Base-by-base conservation (phyloP, 768 basidiomycete genomes). In the Vararia minispora region DNA sequence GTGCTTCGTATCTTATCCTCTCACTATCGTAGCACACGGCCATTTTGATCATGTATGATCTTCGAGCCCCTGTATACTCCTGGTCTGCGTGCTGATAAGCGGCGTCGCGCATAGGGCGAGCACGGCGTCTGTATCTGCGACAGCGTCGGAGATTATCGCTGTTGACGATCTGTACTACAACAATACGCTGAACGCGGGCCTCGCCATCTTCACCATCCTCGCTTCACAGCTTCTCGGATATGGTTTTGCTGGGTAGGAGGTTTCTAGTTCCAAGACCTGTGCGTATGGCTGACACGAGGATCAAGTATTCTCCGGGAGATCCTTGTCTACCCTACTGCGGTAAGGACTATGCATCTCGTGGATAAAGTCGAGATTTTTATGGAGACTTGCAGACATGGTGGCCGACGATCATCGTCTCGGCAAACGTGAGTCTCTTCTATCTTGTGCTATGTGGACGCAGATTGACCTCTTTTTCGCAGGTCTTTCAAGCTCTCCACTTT, bases 201-300 rank as follows among this genome's bases (percentile, higher is more conserved):
- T 66, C 17, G 62, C 63, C 14, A 66, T 69, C 26, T 64, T 68
- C 49, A 65, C 63, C 5, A 53, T 64, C 9, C 61, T 66, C 35
- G 58, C 60, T 37, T 47, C 39, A 23, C 64, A 65, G 43, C 52
- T 64, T 14, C 54, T 68, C 45, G 64, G 64, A 4, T 68, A 66
- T 41, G 62, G 64, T 5, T 49, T 66, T 22, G 64, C 60, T 39
- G 58, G 63, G 41, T 45, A 29, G 2, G 41, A 16, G 4, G 14
- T 13, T 12, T 8, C 9, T 18, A 14, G 3, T n/a, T 2, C 26
- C 16, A 4, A 21, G 5, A 20, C 17, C 13, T 28, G 14, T 18
- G 16, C 22, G 17, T 11, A 29, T 34, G 6, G 17, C 32, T 11
- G 2, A 40, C 7, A n/a, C 3, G 11, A 5, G 6, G 17, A 20